These are phyloP conservation scores for Psilocybe cyanescens DNA, from an alignment of 768 basidiomycete species.

Conservation along the genomic window DNA sequence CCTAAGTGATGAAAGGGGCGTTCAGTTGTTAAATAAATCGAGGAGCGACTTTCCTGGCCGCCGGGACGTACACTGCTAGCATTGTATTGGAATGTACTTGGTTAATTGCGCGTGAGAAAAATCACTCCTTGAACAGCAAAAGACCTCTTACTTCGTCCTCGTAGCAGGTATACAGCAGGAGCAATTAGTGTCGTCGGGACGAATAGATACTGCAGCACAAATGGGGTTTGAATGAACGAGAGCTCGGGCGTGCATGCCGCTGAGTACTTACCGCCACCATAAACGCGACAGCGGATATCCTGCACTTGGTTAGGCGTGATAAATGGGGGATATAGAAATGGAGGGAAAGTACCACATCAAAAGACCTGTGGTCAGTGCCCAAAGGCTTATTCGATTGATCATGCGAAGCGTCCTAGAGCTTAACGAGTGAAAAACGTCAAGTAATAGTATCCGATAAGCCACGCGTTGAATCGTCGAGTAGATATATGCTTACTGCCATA, in stretches of 20 bases:
- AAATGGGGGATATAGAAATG: not conserved
- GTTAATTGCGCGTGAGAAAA: not conserved
- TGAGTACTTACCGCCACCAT: not conserved
- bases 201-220: not conserved
- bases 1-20: not conserved
- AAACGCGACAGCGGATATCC: conserved; percentile 2
- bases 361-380: conserved; percentile 3
- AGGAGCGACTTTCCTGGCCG: not conserved
- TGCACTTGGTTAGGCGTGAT: not conserved
- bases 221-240: not conserved
- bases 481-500: not conserved
- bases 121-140: not conserved
- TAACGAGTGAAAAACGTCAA: too few species aligned
- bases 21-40: not conserved
- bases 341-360: conserved; percentile 1
- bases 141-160: conserved; percentile 3
- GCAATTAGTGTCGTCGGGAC: not conserved
- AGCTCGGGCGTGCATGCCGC: not conserved
- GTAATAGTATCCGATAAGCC: not conserved
- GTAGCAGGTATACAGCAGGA: conserved; percentile 1
- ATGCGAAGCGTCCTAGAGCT: conserved; percentile 1
- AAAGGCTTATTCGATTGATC: conserved; percentile 5
- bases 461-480: not conserved
- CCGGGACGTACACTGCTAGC: conserved; percentile 2
- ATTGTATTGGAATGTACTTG: conserved; percentile 8